These are phyloP conservation scores for Colletotrichum sansevieriae DNA, from an alignment of 2,329 filamentous ascomycete genomes.

Conservation along the genomic window DNA sequence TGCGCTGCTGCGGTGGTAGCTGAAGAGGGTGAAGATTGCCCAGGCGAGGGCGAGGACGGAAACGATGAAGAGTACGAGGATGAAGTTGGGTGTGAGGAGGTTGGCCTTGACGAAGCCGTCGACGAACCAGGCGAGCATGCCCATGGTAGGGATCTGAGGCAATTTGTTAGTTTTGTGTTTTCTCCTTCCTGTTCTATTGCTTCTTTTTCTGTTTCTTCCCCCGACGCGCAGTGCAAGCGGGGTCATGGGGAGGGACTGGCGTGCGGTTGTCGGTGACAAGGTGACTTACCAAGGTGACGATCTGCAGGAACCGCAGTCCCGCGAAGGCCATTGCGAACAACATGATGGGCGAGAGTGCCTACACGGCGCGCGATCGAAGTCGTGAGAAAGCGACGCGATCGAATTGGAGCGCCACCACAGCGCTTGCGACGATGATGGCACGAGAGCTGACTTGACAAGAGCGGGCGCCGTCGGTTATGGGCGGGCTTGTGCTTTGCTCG, in stretches of 20 bases:
- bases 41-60: constrained; percentile 73
- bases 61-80: constrained; percentile 77
- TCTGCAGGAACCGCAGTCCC: constrained; percentile 72
- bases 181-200: not conserved
- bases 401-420: constrained; percentile 6
- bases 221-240: not conserved
- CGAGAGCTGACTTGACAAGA: not conserved
- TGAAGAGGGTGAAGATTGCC: constrained; percentile 75
- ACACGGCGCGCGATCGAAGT: not conserved
- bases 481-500: constrained; percentile 10
- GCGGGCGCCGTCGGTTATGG: not conserved
- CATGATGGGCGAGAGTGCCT: constrained; percentile 58
- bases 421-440: constrained; percentile 20
- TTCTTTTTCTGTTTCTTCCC: not conserved
- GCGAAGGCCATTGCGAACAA: constrained; percentile 74
- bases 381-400: constrained; percentile 5
- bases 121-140: constrained; percentile 77
- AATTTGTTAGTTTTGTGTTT: not conserved
- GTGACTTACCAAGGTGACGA: constrained; percentile 70
- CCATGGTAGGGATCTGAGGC: constrained; percentile 72
- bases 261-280: not conserved
- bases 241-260: not conserved
- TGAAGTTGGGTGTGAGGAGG: constrained; percentile 70
- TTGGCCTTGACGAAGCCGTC: constrained; percentile 69
- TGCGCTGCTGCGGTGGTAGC: constrained; percentile 71